A percentile compares a stretch with the other conserved stretches of the same genome.
Conservation (phyloP, 805 yeast genomes). For the Allodekkera sacchari region DNA sequence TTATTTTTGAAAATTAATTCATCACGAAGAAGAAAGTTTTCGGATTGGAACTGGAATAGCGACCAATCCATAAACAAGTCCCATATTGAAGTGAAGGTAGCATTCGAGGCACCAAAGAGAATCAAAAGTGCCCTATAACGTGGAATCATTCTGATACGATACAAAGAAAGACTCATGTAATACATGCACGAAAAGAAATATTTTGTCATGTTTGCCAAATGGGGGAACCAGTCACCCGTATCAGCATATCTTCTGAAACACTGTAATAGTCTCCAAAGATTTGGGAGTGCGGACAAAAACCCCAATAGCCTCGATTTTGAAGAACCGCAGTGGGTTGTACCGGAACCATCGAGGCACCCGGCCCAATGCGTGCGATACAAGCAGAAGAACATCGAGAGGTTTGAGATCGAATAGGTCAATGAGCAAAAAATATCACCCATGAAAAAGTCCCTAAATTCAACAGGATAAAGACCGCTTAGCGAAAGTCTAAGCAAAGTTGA, state of each 20-base stretch:
- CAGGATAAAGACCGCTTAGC: conserved; percentile 84
- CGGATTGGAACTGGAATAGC: conserved; percentile 56
- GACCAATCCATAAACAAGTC: conserved; percentile 97
- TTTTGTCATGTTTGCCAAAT: conserved; percentile 79
- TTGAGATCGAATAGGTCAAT: conserved; percentile 80
- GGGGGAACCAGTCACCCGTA: conserved; percentile 95
- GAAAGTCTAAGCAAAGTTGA: conserved; percentile 63
- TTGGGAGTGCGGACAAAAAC: conserved; percentile 75
- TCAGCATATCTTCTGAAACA: conserved; percentile 88
- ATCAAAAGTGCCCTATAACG: conserved; percentile 53
- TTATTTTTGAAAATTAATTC: conserved; percentile 57
- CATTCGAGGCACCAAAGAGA: conserved; percentile 64
- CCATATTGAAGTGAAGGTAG: conserved; percentile 69
- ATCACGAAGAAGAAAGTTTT: conserved; percentile 55
- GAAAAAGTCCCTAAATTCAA: conserved; percentile 90
- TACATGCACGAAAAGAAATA: conserved; percentile 61
- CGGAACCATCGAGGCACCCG: conserved; percentile 34
- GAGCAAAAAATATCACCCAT: conserved; percentile 88
- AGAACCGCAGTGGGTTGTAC: conserved; percentile 58
- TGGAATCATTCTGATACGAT: conserved; percentile 50
- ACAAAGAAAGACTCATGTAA: conserved; percentile 66
- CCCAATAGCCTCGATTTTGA: conserved; percentile 72
- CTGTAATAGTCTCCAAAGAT: conserved; percentile 84
- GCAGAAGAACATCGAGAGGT: conserved; percentile 79
- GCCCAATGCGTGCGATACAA: conserved; percentile 68